Evolutionary conservation across 495 filamentous ascomycete genomes (phyloP).

Genomic region (Cercophora newfieldiana): DNA sequence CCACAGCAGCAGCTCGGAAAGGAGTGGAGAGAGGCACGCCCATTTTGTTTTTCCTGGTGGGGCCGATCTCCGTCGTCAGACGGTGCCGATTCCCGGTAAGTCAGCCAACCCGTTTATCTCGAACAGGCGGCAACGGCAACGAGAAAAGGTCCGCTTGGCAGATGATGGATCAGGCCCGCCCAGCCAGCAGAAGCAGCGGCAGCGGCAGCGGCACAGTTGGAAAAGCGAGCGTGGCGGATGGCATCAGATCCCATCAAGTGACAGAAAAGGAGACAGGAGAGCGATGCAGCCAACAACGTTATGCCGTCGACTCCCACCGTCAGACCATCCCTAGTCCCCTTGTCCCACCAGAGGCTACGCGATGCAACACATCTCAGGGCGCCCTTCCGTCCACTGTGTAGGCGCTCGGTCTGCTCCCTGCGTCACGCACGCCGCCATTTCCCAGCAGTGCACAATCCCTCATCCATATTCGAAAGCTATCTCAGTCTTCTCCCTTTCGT

Average conservation of each 20-base stretch:
- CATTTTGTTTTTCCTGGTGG: neutral
- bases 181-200: neutral
- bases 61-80: conserved; percentile 10
- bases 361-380: conserved; percentile 17
- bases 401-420: conserved; percentile 1
- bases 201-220: neutral
- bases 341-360: neutral
- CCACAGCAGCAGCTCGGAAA: conserved; percentile 7
- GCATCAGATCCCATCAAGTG: conserved; percentile 5
- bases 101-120: neutral
- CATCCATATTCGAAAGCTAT: neutral
- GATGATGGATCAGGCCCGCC: too few species aligned
- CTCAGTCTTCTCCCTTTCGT: neutral
- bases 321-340: conserved; percentile 14
- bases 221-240: neutral
- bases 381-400: neutral
- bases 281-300: conserved; percentile 12
- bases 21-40: neutral
- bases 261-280: conserved; percentile 11
- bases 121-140: neutral
- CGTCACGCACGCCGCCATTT: neutral
- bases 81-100: conserved; percentile 18
- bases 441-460: neutral
- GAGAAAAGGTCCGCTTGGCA: conserved; percentile 5
- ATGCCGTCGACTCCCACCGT: conserved; percentile 22